Evolutionary conservation across 108 stramenopile species (phyloP).

Genomic region (Nitzschia sp.): DNA sequence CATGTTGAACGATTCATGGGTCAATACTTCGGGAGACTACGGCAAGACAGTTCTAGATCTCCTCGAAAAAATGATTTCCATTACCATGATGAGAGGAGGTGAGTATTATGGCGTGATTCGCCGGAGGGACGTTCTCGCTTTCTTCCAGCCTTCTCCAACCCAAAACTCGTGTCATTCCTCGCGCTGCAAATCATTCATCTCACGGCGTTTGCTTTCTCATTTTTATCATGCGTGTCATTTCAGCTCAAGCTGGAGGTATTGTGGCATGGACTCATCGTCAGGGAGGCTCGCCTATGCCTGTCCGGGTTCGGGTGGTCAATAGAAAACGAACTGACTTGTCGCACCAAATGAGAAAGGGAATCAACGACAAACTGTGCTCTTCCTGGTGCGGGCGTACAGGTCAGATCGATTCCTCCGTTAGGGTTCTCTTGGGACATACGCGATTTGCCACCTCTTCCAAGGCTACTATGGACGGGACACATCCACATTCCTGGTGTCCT

Average conservation of each 20-base stretch:
- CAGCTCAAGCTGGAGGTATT: slow-evolving; percentile 82
- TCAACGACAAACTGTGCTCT: neutral
- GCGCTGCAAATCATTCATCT: no score
- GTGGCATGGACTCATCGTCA: slow-evolving; percentile 36
- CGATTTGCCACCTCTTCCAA: slow-evolving; percentile 74
- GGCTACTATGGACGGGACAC: slow-evolving; percentile 75
- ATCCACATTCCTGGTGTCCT: slow-evolving; percentile 77
- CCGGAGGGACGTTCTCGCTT: no score
- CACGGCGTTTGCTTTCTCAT: no score
- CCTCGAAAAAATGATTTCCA: slow-evolving; percentile 69
- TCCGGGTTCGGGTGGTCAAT: slow-evolving; percentile 74
- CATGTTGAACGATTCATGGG: slow-evolving; percentile 64
- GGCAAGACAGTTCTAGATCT: slow-evolving; percentile 54
- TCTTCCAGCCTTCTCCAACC: no score
- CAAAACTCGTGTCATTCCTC: no score
- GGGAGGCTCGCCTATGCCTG: slow-evolving; percentile 22
- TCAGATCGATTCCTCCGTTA: slow-evolving; percentile 18
- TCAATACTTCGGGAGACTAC: slow-evolving; percentile 38
- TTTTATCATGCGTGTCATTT: no score
- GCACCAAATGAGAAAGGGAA: slow-evolving; percentile 36
- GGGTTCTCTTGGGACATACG: slow-evolving; percentile 69
- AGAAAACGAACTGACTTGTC: slow-evolving; percentile 72
- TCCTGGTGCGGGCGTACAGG: slow-evolving; percentile 22
- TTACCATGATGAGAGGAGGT: slow-evolving; percentile 86
- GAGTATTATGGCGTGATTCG: neutral